Conservation (phyloP, 1,284 basidiomycete genomes). For the Exobasidium rhododendri region DNA sequence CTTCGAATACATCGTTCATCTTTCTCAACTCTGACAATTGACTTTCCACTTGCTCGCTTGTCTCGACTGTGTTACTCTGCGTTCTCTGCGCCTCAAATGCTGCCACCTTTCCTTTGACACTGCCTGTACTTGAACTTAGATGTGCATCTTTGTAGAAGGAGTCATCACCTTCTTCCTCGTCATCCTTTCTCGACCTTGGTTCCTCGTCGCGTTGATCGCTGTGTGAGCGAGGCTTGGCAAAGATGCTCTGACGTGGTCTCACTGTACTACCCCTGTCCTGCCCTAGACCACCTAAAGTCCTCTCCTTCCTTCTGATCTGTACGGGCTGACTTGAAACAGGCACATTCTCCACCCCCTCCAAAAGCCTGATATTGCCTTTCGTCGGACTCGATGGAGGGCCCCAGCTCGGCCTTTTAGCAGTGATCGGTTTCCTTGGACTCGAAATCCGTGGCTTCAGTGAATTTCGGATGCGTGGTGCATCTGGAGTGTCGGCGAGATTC, state of each 20-base stretch:
- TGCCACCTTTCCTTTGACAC: constrained; percentile 3
- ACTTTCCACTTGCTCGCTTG: constrained; percentile 30
- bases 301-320: constrained; percentile 3
- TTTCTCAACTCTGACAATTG: constrained; percentile 42
- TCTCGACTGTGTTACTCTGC: constrained; percentile 17
- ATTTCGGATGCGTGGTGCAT: not conserved
- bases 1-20: constrained; percentile 48
- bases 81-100: constrained; percentile 1
- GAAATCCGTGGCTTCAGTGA: not conserved
- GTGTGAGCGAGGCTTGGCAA: not conserved
- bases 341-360: constrained; percentile 6
- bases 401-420: constrained; percentile 10
- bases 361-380: constrained; percentile 11
- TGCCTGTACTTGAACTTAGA: not conserved
- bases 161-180: constrained; percentile 2
- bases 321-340: not conserved
- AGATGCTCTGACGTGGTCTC: constrained; percentile 5
- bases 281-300: not conserved
- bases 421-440: not conserved
- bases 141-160: not conserved
- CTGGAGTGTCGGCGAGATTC: not conserved
- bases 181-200: not conserved
- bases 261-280: not conserved
- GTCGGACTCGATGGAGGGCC: constrained; percentile 8
- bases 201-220: not conserved